Evolutionary conservation across 495 filamentous ascomycete genomes (phyloP).

Genomic region (Xylaria nigripes): DNA sequence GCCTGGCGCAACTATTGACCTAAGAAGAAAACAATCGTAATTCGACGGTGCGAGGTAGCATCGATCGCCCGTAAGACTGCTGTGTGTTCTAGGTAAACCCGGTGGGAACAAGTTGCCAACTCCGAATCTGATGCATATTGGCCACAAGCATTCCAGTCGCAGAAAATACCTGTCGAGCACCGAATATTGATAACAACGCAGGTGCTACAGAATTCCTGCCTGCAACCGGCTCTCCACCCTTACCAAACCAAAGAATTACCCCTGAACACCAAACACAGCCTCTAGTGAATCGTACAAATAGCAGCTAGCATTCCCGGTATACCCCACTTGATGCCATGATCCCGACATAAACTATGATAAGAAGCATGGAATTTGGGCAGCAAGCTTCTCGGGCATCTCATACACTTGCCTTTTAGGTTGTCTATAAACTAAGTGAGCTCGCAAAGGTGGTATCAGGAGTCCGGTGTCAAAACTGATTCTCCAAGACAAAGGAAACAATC

Average conservation of each 20-base stretch:
- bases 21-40: constrained; percentile 18
- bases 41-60: constrained; percentile 23
- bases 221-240: neutral
- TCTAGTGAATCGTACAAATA: constrained; percentile 24
- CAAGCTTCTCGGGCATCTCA: constrained; percentile 18
- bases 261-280: constrained; percentile 17
- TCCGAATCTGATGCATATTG: constrained; percentile 3
- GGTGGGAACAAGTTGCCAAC: neutral
- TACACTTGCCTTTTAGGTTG: constrained; percentile 17
- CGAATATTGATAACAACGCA: neutral
- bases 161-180: neutral
- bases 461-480: constrained; percentile 18
- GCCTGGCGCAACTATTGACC: constrained; percentile 20
- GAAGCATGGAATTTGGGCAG: constrained; percentile 19
- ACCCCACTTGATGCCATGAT: constrained; percentile 21
- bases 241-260: constrained; percentile 5
- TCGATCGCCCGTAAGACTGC: constrained; percentile 20
- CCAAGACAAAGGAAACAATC: constrained; percentile 25
- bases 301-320: constrained; percentile 19
- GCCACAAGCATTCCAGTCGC: neutral
- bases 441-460: constrained; percentile 24
- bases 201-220: neutral
- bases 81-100: neutral
- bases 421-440: constrained; percentile 26
- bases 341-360: constrained; percentile 16